A percentile compares a stretch with the other conserved stretches of the same genome.
phyloP scores from a whole-genome alignment of 148 eudicot genomes.

The Rhododendron williamsianum region DNA sequence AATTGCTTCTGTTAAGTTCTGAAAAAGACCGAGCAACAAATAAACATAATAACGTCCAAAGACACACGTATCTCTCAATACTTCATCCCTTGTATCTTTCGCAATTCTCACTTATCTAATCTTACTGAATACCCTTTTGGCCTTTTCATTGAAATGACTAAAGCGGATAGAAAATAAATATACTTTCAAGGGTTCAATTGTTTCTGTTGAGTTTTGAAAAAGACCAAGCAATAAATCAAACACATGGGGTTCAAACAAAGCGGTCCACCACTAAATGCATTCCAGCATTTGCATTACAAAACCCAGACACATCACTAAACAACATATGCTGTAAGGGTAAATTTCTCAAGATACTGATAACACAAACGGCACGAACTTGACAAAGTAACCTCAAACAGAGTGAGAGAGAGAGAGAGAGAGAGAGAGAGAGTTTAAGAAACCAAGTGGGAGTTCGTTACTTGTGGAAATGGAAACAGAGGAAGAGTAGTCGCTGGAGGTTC shows the following conservation, averaged over 20 bases:
- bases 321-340: not conserved
- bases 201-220: not conserved
- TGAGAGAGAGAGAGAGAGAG: not conserved
- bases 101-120: not conserved
- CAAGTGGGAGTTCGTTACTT: not conserved
- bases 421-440: not conserved
- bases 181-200: not conserved
- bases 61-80: not conserved
- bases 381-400: not conserved
- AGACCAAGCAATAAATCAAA: constrained; percentile 14
- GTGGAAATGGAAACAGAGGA: not conserved
- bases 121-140: not conserved
- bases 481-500: not conserved
- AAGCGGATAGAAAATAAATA: not conserved
- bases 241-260: constrained; percentile 14
- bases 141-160: not conserved
- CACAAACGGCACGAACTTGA: not conserved
- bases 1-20: not conserved
- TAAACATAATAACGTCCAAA: not conserved
- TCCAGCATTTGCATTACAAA: not conserved
- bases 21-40: not conserved
- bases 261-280: not conserved
- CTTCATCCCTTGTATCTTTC: not conserved
- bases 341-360: not conserved
- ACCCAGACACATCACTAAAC: not conserved